Evolutionary conservation across 495 filamentous ascomycete species (phyloP).

Genomic region (Penicillium steckii): DNA sequence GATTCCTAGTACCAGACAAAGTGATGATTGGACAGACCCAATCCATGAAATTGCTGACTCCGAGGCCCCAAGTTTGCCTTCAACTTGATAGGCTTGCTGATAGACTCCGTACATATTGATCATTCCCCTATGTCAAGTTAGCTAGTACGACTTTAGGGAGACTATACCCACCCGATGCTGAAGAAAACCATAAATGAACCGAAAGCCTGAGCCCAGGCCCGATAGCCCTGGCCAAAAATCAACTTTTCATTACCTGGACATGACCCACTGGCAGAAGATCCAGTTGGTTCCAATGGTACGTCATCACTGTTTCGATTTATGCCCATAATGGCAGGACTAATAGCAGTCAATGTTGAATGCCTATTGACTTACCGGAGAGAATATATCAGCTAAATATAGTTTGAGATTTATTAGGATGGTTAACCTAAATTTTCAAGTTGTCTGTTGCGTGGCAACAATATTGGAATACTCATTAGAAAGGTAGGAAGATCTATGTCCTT

Average conservation of each 20-base stretch:
- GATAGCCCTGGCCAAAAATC: neutral
- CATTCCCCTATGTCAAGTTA: neutral
- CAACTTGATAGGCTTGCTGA: neutral
- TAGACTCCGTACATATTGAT: neutral
- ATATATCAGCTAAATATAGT: too few species aligned
- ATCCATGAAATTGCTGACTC: slow-evolving; percentile 46
- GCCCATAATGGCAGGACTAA: neutral
- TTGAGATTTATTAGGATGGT: too few species aligned
- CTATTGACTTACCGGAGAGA: too few species aligned
- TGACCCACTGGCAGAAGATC: neutral
- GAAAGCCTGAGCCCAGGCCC: neutral
- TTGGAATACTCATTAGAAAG: too few species aligned
- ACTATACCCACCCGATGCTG: neutral
- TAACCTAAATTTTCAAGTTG: too few species aligned
- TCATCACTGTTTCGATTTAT: neutral
- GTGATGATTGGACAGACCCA: slow-evolving; percentile 39
- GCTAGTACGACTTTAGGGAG: neutral
- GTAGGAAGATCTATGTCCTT: too few species aligned
- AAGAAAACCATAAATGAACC: neutral
- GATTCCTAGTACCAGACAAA: slow-evolving; percentile 38
- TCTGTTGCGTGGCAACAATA: too few species aligned
- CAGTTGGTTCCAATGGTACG: neutral
- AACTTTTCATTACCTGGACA: neutral
- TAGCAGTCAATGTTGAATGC: neutral
- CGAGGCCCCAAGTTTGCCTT: neutral